Evolutionary conservation across 768 basidiomycete genomes (phyloP), one percentile per base, ranked within the genome.

Genomic region (Crucibulum laeve): DNA sequence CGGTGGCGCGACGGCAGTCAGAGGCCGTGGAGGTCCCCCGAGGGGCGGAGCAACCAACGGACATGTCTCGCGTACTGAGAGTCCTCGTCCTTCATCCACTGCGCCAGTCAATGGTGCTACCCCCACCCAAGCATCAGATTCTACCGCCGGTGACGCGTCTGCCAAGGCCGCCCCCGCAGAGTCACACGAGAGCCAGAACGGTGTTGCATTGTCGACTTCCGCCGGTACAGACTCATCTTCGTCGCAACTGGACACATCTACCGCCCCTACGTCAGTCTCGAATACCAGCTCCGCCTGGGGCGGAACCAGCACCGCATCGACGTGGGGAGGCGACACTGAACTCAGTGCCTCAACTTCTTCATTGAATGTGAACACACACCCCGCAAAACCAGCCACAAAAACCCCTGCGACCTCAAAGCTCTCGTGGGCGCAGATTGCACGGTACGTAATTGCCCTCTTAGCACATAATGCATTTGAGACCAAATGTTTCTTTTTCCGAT

Each of bases 371-470:
- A 40, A 40, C 39, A 33, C 46, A 10, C 54, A 65, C n/a, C 43
- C 61, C 15, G 57, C 48, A 50, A 73, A 64, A 50, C 61, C 54
- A 44, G 51, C 62, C 28, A 56, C 65, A 11, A 86, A 81, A 64
- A 69, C 77, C 8, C 84, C 87, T 33, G 79, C 84, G 22, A 84
- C 77, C 10, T 80, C 85, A 5, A 88, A 89, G 67, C 62, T 87
- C 47, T 90, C 89, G 25, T 91, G 88, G 88, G 89, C 89, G 5
- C 85, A 91, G 55, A 73, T 91, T 58, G 88, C 89, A 49, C 73
- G 82, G 87, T 85, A 56, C 5, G 74, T 65, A 24, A 35, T 48
- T 10, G 14, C 19, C 10, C 19, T 19, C 30, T 30, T 46, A 19
- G 21, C 35, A 18, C 35, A 10, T 37, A n/a, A 23, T 33, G 8